Base-by-base conservation (phyloP, 441 rosid species). In the Corymbia citriodora region DNA sequence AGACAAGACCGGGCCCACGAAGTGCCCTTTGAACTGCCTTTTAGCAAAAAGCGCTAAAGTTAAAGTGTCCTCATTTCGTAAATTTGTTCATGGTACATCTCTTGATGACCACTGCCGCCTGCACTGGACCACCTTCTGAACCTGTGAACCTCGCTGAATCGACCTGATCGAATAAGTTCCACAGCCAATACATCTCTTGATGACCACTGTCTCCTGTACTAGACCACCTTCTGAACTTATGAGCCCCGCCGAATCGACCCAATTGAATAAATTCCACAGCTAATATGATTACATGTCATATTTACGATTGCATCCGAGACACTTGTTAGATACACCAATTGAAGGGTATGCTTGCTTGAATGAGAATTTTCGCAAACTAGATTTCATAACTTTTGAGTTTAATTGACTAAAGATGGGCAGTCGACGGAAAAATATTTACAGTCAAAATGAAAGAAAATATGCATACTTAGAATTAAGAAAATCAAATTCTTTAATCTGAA, bases 371-470 rank as follows among this genome's bases (percentile, higher is more conserved):
- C 3, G 11, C 25, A 9, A 9, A 70, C 17, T 70, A 33, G 10
- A 2, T 33, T 17, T 70, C 9, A 31, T 7, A 70, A 31, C 6
- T 68, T 8, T 31, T 33, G 21, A 1, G 21, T 57, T 68, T 31
- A 23, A 1, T 31, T 31, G 31, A 31, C 5, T 68, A 17, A 68
- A 68, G 6, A 31, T 68, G 79, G 17, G 9, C 45, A 16, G 10
- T 31, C 21, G 16, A 9, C 0, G 0, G 17, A 4, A 31, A 68
- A 17, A 1, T 18, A 70, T 70, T 36, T 33, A 9, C 48, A 0
- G 23, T 70, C 81, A 3, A 70, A 33, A 2, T 70, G 48, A 3
- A 70, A 33, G 4, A 33, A 70, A 70, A 70, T 17, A 33, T 18
- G 2, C 13, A 70, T 18, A 19, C 48, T n/a, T 70, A 70, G 9